phyloP scores from a whole-genome alignment of 129 eudicot species.

The Deinandra increscens region DNA sequence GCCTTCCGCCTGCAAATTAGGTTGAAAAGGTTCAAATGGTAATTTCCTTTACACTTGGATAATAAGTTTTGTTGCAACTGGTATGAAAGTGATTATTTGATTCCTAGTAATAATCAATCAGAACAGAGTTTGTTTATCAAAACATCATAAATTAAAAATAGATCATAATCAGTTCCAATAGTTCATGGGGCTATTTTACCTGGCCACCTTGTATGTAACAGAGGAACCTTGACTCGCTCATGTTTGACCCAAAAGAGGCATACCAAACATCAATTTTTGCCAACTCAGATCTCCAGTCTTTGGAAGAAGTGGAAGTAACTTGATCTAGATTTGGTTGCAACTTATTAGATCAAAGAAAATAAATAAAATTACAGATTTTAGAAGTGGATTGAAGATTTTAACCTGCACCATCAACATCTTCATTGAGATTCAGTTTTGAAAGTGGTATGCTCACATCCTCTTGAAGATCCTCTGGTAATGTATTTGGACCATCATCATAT shows the following conservation, averaged over 20 bases:
- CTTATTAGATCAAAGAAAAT: slow-evolving; percentile 9
- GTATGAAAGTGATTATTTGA: slow-evolving; percentile 8
- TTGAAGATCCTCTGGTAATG: slow-evolving; percentile 45
- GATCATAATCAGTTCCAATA: background rate
- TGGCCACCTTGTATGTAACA: slow-evolving; percentile 97
- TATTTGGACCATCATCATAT: slow-evolving; percentile 33
- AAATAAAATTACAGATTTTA: background rate
- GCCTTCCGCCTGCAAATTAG: slow-evolving; percentile 59
- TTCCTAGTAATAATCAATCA: background rate
- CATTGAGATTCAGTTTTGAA: slow-evolving; percentile 51
- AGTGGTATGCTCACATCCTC: slow-evolving; percentile 62
- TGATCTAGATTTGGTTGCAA: slow-evolving; percentile 34
- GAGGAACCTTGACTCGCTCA: slow-evolving; percentile 69
- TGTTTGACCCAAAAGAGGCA: slow-evolving; percentile 95
- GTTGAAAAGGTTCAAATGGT: background rate
- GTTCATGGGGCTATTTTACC: slow-evolving; percentile 45
- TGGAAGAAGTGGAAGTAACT: slow-evolving; percentile 26
- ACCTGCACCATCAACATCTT: slow-evolving; percentile 42
- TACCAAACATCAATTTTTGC: slow-evolving; percentile 77
- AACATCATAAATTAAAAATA: background rate
- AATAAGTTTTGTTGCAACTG: background rate
- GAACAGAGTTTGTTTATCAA: background rate
- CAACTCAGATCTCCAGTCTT: slow-evolving; percentile 76
- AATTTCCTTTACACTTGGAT: background rate
- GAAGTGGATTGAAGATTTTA: background rate